Evolutionary conservation across 2,329 filamentous ascomycete species (phyloP).

Genomic region (Mycosphaerelloides madeirae): DNA sequence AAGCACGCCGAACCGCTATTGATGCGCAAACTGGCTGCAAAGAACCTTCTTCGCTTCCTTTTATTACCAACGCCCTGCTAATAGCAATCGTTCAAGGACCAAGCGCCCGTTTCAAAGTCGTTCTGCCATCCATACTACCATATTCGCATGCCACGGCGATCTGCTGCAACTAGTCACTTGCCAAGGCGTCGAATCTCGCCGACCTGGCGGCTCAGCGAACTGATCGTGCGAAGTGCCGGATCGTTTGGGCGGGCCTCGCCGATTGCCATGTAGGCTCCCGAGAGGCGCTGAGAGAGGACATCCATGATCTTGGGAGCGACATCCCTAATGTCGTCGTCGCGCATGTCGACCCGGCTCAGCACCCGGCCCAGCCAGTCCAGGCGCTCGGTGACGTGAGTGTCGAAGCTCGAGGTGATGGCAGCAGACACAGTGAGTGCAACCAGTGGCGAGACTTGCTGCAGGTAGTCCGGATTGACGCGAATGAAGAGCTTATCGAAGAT

Average conservation of each 20-base stretch:
- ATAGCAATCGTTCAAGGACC: not conserved
- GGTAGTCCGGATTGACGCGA: conserved; percentile 52
- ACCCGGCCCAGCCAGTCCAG: conserved; percentile 57
- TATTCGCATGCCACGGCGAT: conserved; percentile 7
- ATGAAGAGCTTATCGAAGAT: conserved; percentile 61
- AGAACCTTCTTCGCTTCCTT: conserved; percentile 26
- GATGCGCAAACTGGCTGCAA: conserved; percentile 27
- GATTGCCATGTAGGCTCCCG: conserved; percentile 53
- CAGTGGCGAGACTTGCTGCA: conserved; percentile 52
- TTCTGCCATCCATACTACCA: conserved; percentile 1
- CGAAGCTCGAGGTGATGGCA: conserved; percentile 55
- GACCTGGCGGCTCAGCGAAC: conserved; percentile 27
- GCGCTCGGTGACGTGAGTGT: conserved; percentile 50
- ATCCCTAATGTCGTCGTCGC: conserved; percentile 47
- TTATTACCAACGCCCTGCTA: conserved; percentile 5
- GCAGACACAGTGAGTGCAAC: conserved; percentile 58
- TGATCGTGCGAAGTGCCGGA: conserved; percentile 34
- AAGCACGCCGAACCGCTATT: conserved; percentile 14
- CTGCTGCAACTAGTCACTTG: conserved; percentile 17
- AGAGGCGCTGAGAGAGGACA: conserved; percentile 53
- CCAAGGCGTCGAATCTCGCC: conserved; percentile 18
- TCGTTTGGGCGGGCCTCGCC: conserved; percentile 50
- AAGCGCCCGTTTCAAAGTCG: no score
- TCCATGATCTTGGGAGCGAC: conserved; percentile 58
- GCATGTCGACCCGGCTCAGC: conserved; percentile 48